phyloP scores from a whole-genome alignment of 1,284 basidiomycete genomes.

The Malassezia brasiliensis region DNA sequence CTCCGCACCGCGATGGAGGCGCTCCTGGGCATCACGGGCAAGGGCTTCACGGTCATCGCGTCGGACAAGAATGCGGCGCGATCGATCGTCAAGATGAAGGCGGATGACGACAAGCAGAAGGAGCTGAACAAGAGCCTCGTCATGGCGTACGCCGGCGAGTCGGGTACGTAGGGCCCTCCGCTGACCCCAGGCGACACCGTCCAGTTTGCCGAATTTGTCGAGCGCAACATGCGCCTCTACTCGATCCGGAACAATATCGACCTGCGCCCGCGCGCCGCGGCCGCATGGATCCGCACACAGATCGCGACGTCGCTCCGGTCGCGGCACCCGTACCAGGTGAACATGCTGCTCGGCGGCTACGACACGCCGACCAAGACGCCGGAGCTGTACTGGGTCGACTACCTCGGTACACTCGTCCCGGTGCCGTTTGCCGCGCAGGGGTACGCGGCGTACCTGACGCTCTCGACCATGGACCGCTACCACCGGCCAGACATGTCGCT shows the following conservation, averaged over 20 bases:
- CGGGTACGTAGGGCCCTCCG: slow-evolving; percentile 42
- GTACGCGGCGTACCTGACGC: slow-evolving; percentile 82
- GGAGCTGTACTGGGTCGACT: slow-evolving; percentile 90
- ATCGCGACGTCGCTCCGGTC: slow-evolving; percentile 83
- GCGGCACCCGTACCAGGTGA: slow-evolving; percentile 78
- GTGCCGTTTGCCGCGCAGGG: slow-evolving; percentile 94
- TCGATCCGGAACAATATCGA: slow-evolving; percentile 76
- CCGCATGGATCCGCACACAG: slow-evolving; percentile 83
- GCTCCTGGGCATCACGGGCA: slow-evolving; percentile 52
- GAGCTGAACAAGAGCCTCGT: slow-evolving; percentile 78
- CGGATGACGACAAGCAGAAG: slow-evolving; percentile 95
- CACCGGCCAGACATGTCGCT: slow-evolving; percentile 71
- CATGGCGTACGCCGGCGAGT: slow-evolving; percentile 90
- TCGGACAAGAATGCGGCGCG: slow-evolving; percentile 79
- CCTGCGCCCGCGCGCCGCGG: slow-evolving; percentile 78
- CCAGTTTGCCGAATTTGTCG: slow-evolving; percentile 91
- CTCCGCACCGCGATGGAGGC: slow-evolving; percentile 48
- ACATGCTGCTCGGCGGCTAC: slow-evolving; percentile 83
- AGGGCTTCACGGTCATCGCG: slow-evolving; percentile 52
- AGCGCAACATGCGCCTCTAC: slow-evolving; percentile 88
- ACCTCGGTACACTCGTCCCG: slow-evolving; percentile 75
- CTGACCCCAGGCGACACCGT: slow-evolving; percentile 67
- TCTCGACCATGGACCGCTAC: slow-evolving; percentile 72
- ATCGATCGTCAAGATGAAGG: slow-evolving; percentile 95
- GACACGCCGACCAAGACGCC: slow-evolving; percentile 59